Conservation (phyloP, 306 rosid genomes). For the Malus orientalis region DNA sequence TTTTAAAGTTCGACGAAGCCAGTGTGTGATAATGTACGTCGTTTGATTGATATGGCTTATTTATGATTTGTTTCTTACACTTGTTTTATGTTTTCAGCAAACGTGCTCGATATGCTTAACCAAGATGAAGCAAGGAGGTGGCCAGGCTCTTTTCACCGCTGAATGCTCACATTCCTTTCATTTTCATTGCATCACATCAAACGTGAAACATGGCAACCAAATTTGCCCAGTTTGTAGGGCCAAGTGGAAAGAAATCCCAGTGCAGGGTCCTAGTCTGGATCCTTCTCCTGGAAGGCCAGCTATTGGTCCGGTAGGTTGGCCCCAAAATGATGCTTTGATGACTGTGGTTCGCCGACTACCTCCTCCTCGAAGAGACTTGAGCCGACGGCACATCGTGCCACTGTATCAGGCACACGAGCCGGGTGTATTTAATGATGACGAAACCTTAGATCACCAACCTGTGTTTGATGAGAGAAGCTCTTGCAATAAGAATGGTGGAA, state of each 20-base stretch:
- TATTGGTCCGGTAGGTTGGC: slow-evolving; percentile 61
- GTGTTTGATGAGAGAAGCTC: slow-evolving; percentile 33
- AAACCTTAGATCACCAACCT: slow-evolving; percentile 53
- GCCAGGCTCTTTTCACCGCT: slow-evolving; percentile 90
- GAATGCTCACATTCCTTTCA: slow-evolving; percentile 97
- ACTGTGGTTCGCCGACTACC: slow-evolving; percentile 68
- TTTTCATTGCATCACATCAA: slow-evolving; percentile 87
- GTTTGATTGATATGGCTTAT: slow-evolving; percentile 13
- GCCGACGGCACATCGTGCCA: slow-evolving; percentile 67
- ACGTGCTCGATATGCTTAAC: slow-evolving; percentile 85
- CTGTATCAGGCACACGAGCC: slow-evolving; percentile 78
- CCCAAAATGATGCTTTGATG: slow-evolving; percentile 78
- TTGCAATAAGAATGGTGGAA: slow-evolving; percentile 23
- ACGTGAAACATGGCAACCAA: slow-evolving; percentile 86
- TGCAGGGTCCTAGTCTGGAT: slow-evolving; percentile 51
- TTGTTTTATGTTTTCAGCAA: slow-evolving; percentile 46
- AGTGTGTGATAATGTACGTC: neutral
- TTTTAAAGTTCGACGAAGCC: neutral
- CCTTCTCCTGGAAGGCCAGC: slow-evolving; percentile 46
- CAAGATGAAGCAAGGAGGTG: slow-evolving; percentile 90
- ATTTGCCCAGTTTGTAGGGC: slow-evolving; percentile 95
- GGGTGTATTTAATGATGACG: slow-evolving; percentile 74
- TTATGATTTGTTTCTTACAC: neutral
- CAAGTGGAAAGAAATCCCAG: slow-evolving; percentile 92
- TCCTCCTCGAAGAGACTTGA: slow-evolving; percentile 61